phyloP scores from a whole-genome alignment of 83 land plant genomes.

The Diphasiastrum complanatum region DNA sequence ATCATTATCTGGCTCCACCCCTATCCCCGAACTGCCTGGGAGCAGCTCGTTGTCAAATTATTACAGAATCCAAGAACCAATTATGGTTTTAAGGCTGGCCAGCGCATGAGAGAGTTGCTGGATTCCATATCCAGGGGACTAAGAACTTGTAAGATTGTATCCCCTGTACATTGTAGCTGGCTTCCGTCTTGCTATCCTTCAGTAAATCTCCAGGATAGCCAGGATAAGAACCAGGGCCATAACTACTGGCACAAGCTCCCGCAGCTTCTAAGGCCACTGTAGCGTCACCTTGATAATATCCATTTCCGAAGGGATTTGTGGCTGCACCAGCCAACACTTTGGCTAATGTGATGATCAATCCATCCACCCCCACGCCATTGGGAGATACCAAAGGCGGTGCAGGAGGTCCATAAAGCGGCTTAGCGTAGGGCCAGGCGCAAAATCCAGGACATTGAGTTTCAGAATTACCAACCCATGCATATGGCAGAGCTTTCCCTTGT shows the following conservation, averaged over 20 bases:
- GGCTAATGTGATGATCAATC: too few relatives aligned
- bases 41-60: too few relatives aligned
- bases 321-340: slow-evolving; percentile 53
- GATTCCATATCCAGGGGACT: slow-evolving; percentile 77
- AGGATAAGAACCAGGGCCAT: slow-evolving; percentile 65
- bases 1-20: too few relatives aligned
- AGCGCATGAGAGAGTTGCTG: slow-evolving; percentile 39
- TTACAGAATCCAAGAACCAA: too few relatives aligned
- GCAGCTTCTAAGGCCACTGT: slow-evolving; percentile 68
- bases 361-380: too few relatives aligned
- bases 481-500: slow-evolving; percentile 16
- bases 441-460: slow-evolving; percentile 56
- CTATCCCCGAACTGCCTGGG: too few relatives aligned
- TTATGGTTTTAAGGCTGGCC: too few relatives aligned
- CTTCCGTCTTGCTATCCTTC: slow-evolving; percentile 44
- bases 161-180: slow-evolving; percentile 71
- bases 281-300: slow-evolving; percentile 66
- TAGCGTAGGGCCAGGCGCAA: slow-evolving; percentile 70
- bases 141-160: slow-evolving; percentile 50
- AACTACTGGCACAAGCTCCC: slow-evolving; percentile 66
- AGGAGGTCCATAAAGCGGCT: slow-evolving; percentile 59
- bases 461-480: slow-evolving; percentile 68
- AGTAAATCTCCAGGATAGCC: slow-evolving; percentile 57
- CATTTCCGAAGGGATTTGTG: too few relatives aligned
- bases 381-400: slow-evolving; percentile 52